phyloP scores from a whole-genome alignment of 176 grass and related monocot genomes.

The Rhipidocladum racemiflorum region DNA sequence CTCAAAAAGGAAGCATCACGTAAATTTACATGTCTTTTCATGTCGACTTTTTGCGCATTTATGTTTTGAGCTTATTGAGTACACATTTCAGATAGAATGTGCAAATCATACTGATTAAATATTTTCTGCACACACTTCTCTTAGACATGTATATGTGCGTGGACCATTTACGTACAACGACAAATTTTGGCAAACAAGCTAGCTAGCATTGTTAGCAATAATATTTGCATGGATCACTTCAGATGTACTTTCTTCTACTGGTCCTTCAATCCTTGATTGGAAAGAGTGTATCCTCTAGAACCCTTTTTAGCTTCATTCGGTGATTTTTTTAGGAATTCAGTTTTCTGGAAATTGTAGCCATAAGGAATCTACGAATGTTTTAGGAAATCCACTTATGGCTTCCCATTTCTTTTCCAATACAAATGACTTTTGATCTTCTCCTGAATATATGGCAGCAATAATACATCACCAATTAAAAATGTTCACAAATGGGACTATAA shows the following conservation, averaged over 20 bases:
- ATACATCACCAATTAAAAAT: not conserved
- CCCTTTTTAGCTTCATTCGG: not conserved
- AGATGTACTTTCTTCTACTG: not conserved
- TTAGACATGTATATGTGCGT: not conserved
- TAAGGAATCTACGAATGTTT: not conserved
- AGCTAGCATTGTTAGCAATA: not conserved
- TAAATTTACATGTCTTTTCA: constrained; percentile 19
- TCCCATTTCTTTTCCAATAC: not conserved
- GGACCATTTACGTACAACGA: not conserved
- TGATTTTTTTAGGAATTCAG: not conserved
- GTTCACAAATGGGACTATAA: not conserved
- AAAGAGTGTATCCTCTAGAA: not conserved
- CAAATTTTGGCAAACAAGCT: not conserved
- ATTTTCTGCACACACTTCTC: not conserved
- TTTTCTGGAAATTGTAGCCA: not conserved
- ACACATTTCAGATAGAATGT: constrained; percentile 27
- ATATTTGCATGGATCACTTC: not conserved
- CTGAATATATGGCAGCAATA: not conserved
- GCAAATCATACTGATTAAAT: constrained; percentile 10
- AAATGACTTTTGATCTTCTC: not conserved
- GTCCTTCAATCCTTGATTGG: not conserved
- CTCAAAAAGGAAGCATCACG: not conserved
- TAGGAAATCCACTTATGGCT: not conserved
- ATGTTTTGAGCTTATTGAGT: not conserved
- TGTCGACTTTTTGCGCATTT: constrained; percentile 13